A percentile compares a stretch with the other conserved stretches of the same genome.
phyloP scores from a whole-genome alignment of 169 alveolate species.

The Plasmodium billcollinsi region DNA sequence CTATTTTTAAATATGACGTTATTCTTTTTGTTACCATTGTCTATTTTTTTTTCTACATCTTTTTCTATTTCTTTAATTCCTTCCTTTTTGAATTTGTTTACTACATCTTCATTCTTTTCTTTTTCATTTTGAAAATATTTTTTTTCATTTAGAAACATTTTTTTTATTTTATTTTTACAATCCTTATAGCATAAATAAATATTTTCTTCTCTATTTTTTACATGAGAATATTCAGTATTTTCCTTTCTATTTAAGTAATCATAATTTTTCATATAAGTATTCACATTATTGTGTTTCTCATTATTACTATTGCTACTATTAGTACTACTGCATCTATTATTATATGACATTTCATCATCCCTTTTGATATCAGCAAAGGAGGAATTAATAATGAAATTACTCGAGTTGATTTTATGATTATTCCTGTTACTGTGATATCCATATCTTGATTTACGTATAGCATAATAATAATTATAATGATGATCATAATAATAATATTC shows the following conservation, averaged over 20 bases:
- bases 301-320: background rate
- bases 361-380: no score
- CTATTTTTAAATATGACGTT: background rate
- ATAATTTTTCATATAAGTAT: background rate
- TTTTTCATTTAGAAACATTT: background rate
- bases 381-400: no score
- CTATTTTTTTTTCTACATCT: background rate
- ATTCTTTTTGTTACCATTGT: no score
- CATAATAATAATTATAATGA: no score
- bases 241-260: background rate
- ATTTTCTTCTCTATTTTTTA: slow-evolving; percentile 2
- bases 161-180: background rate
- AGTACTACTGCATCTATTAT: slow-evolving; percentile 1
- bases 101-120: background rate
- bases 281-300: background rate
- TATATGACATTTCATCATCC: background rate
- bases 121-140: background rate
- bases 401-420: no score
- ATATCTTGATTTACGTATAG: no score
- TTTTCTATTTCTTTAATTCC: background rate
- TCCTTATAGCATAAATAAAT: background rate
- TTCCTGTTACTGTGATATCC: no score
- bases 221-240: background rate
- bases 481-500: no score
- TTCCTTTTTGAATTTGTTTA: background rate